Conservation (phyloP, 2,329 filamentous ascomycete genomes). For the Cladophialophora psammophila region DNA sequence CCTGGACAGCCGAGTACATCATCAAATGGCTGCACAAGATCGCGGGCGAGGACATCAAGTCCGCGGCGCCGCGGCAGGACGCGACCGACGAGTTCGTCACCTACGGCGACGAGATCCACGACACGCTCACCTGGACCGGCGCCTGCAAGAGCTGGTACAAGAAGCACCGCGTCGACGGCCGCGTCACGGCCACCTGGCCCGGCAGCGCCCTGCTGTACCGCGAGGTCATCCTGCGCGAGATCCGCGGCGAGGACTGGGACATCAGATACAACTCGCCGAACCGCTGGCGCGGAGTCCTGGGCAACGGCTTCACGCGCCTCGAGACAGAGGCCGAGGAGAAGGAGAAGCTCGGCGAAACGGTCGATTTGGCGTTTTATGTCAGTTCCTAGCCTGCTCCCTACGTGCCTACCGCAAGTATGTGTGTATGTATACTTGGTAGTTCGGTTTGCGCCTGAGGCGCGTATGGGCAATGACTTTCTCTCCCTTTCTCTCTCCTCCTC, state of each 20-base stretch:
- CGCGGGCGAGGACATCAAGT: constrained; percentile 45
- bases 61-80: constrained; percentile 41
- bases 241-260: constrained; percentile 44
- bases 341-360: constrained; percentile 21
- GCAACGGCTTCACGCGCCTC: constrained; percentile 51
- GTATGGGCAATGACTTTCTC: no score
- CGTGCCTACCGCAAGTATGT: no score
- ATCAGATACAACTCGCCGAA: constrained; percentile 28
- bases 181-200: constrained; percentile 35
- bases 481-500: no score
- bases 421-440: no score
- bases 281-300: constrained; percentile 42
- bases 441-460: no score
- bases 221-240: constrained; percentile 43
- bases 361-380: constrained; percentile 35
- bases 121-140: constrained; percentile 42
- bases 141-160: constrained; percentile 38
- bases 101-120: constrained; percentile 46
- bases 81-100: constrained; percentile 46
- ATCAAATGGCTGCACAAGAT: constrained; percentile 46
- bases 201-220: constrained; percentile 46
- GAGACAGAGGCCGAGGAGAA: constrained; percentile 42
- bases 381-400: not conserved
- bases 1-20: constrained; percentile 44
- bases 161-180: constrained; percentile 30